phyloP scores from a whole-genome alignment of 2,329 filamentous ascomycete genomes.

The Juglanconis oblonga region DNA sequence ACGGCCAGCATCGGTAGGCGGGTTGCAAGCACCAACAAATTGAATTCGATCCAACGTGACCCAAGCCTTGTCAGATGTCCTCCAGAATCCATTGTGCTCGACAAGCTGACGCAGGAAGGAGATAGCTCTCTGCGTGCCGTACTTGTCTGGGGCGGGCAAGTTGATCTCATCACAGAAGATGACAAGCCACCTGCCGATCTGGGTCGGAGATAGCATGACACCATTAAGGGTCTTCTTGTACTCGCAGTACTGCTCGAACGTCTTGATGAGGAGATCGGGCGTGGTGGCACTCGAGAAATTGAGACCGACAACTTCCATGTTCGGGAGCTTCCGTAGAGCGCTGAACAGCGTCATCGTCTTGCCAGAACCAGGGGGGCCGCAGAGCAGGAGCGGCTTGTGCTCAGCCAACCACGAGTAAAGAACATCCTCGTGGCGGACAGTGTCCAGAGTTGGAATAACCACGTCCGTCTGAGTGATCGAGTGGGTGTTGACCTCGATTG shows the following conservation, averaged over 20 bases:
- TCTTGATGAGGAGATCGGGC: conserved; percentile 96
- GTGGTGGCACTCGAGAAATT: conserved; percentile 99
- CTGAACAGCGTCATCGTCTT: conserved; percentile 99
- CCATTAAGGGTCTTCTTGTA: conserved; percentile 98
- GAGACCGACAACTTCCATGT: conserved; percentile 98
- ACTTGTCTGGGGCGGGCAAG: conserved; percentile 93
- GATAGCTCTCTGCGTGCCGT: conserved; percentile 95
- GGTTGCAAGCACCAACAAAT: conserved; percentile 98
- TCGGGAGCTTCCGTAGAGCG: conserved; percentile 90
- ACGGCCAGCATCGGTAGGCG: conserved; percentile 93
- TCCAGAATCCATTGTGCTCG: conserved; percentile 99
- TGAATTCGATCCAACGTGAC: conserved; percentile 97
- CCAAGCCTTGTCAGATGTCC: conserved; percentile 96
- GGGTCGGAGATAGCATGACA: conserved; percentile 90
- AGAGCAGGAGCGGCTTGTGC: conserved; percentile 94
- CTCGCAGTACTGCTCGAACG: conserved; percentile 98
- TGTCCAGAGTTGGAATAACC: conserved; percentile 96
- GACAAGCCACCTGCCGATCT: conserved; percentile 96
- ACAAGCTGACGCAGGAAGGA: conserved; percentile 96
- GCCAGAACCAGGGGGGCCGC: conserved; percentile 94
- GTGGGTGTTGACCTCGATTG: conserved; percentile 95
- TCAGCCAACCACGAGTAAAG: conserved; percentile 99
- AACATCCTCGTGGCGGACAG: conserved; percentile 97
- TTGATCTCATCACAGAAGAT: conserved; percentile 99
- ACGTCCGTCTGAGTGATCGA: conserved; percentile 97